A percentile compares a stretch with the other conserved stretches of the same genome.
These are phyloP conservation scores for Huntiella moniliformis DNA, from an alignment of 2,329 filamentous ascomycete species.

Conservation along the genomic window DNA sequence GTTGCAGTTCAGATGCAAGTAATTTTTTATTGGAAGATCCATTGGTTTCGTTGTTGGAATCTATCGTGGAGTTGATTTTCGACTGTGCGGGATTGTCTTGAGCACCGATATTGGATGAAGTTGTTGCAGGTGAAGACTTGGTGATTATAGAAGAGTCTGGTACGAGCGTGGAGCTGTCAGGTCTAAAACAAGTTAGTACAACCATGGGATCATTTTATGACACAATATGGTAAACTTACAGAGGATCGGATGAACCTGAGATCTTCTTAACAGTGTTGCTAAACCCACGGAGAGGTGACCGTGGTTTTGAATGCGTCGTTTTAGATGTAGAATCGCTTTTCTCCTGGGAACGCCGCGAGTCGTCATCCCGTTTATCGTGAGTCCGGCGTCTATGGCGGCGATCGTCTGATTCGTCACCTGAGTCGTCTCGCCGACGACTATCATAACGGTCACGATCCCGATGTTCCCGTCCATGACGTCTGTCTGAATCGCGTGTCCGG, in stretches of 20 bases:
- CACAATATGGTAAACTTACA: not conserved
- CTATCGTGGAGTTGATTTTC: too few species aligned
- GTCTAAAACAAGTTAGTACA: not conserved
- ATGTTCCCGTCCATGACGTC: not conserved
- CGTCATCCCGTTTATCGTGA: too few species aligned
- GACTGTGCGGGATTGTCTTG: not conserved
- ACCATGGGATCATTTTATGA: not conserved
- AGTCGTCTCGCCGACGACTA: slow-evolving; percentile 17
- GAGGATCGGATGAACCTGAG: not conserved
- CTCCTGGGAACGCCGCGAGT: slow-evolving; percentile 7
- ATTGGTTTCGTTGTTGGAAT: too few species aligned
- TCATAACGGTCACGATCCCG: slow-evolving; percentile 11
- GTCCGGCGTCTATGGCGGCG: slow-evolving; percentile 9
- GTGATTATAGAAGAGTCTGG: not conserved
- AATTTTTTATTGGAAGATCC: too few species aligned
- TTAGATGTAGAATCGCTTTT: slow-evolving; percentile 12
- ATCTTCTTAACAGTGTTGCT: slow-evolving; percentile 15
- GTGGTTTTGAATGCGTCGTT: slow-evolving; percentile 15
- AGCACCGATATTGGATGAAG: not conserved
- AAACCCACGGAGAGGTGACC: slow-evolving; percentile 20
- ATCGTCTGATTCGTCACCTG: slow-evolving; percentile 13
- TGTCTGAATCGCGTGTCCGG: not conserved
- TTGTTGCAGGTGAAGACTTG: not conserved
- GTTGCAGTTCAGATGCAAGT: too few species aligned
- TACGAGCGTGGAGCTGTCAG: not conserved